These are phyloP conservation scores for Podospora anserina DNA, from an alignment of 495 filamentous ascomycete genomes.

Conservation along the genomic window DNA sequence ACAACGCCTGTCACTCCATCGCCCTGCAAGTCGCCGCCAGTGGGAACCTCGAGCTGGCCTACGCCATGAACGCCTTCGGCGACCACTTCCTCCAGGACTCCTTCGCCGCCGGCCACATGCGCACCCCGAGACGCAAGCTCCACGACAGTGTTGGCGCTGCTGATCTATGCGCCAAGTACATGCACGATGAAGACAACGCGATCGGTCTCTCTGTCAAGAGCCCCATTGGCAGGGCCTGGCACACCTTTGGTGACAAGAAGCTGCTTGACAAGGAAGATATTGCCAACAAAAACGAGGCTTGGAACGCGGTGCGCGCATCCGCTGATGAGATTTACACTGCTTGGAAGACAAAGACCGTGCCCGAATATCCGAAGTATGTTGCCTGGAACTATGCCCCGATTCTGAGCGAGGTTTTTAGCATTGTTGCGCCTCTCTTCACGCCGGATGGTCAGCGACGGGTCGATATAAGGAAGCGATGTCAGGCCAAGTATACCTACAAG, in stretches of 20 bases:
- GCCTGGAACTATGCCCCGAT: constrained; percentile 2
- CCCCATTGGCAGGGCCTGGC: constrained; percentile 10
- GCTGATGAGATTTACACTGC: constrained; percentile 20
- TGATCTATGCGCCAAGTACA: constrained; percentile 16
- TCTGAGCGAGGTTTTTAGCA: neutral
- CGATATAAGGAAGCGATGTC: neutral
- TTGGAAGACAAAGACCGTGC: constrained; percentile 7
- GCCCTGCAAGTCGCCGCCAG: constrained; percentile 17
- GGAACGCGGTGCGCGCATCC: constrained; percentile 15
- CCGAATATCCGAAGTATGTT: neutral
- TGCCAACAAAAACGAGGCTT: constrained; percentile 10
- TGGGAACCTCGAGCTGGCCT: constrained; percentile 17
- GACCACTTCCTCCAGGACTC: constrained; percentile 28
- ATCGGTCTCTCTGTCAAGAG: constrained; percentile 19
- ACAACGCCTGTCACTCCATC: constrained; percentile 22
- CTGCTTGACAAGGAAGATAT: constrained; percentile 13
- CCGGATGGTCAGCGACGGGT: neutral
- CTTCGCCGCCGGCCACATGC: constrained; percentile 25
- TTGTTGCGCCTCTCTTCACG: constrained; percentile 1
- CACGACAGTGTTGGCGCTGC: neutral
- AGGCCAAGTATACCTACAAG: neutral
- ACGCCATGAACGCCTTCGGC: constrained; percentile 30
- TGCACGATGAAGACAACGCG: constrained; percentile 27
- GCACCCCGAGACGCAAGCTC: constrained; percentile 21
- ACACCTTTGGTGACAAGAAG: constrained; percentile 21